These are phyloP conservation scores for Trichoderma asperelloides DNA, from an alignment of 495 filamentous ascomycete genomes.

Conservation along the genomic window DNA sequence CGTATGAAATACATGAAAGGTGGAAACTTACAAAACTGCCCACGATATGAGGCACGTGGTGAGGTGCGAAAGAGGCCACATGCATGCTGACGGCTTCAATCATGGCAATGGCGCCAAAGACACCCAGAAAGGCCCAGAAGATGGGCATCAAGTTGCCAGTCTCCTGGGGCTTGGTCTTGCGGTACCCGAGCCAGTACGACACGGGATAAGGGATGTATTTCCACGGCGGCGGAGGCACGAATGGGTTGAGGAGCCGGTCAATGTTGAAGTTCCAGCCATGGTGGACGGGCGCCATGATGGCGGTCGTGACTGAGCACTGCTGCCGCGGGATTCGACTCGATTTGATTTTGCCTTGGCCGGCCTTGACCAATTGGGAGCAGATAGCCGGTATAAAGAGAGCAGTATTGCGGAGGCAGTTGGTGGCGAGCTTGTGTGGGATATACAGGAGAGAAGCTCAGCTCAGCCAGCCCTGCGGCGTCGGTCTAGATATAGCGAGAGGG, in stretches of 20 bases:
- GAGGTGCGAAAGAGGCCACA: slow-evolving; percentile 25
- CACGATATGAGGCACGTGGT: slow-evolving; percentile 40
- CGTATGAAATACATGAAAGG: not conserved
- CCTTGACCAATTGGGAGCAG: too few relatives aligned
- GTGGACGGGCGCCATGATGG: not conserved
- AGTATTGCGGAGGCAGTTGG: too few relatives aligned
- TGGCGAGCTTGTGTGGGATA: too few relatives aligned
- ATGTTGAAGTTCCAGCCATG: slow-evolving; percentile 50
- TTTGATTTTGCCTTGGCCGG: too few relatives aligned
- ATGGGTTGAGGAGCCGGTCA: slow-evolving; percentile 53
- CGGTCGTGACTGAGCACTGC: not conserved
- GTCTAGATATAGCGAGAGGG: too few relatives aligned
- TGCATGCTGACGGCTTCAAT: slow-evolving; percentile 36
- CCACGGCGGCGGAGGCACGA: slow-evolving; percentile 45
- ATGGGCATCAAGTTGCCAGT: slow-evolving; percentile 40
- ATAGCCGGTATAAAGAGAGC: too few relatives aligned
- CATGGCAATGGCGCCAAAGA: slow-evolving; percentile 39
- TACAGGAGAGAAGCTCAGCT: too few relatives aligned
- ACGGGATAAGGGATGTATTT: slow-evolving; percentile 36
- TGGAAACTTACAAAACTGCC: slow-evolving; percentile 38
- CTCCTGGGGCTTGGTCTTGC: slow-evolving; percentile 23
- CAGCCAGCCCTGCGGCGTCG: too few relatives aligned
- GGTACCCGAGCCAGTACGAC: slow-evolving; percentile 45
- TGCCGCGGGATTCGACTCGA: not conserved
- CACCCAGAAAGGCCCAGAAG: slow-evolving; percentile 44